Evolutionary conservation across 768 basidiomycete species (phyloP).

Genomic region (Russula earlei): DNA sequence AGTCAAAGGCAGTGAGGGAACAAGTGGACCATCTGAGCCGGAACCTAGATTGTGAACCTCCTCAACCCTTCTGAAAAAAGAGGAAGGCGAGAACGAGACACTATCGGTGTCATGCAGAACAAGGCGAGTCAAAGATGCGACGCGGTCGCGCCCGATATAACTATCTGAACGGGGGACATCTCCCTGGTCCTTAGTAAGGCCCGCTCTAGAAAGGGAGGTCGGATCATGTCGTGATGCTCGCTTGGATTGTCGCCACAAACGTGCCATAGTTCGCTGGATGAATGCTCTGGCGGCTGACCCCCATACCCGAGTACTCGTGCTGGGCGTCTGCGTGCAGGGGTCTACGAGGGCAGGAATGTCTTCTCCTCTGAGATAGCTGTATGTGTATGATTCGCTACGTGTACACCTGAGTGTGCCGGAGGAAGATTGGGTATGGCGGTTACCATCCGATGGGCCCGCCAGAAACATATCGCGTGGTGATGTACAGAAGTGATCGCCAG

Average conservation of each 20-base stretch:
- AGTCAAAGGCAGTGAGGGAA: background rate
- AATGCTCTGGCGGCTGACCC: constrained; percentile 4
- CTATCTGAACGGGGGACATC: background rate
- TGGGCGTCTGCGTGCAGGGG: background rate
- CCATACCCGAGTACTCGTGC: background rate
- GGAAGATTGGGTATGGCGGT: background rate
- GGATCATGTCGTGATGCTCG: background rate
- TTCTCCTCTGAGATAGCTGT: background rate
- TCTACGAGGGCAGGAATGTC: background rate
- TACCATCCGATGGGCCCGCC: background rate
- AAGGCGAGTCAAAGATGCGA: constrained; percentile 8
- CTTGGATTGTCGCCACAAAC: constrained; percentile 1
- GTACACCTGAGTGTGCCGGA: background rate
- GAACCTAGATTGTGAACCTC: background rate
- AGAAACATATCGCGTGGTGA: background rate
- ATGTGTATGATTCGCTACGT: background rate
- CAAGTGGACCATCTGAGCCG: background rate
- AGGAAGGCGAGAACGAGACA: constrained; percentile 14
- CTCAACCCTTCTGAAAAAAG: constrained; percentile 14
- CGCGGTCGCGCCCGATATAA: background rate
- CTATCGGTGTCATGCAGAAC: constrained; percentile 3
- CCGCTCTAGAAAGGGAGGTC: background rate
- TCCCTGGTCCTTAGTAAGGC: background rate
- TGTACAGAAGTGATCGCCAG: background rate
- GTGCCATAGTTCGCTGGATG: constrained; percentile 8